Percentiles rank a stretch among this genome's conserved stretches.
phyloP scores from a whole-genome alignment of 1,139 yeast species.

The Martiniozyma asiatica region DNA sequence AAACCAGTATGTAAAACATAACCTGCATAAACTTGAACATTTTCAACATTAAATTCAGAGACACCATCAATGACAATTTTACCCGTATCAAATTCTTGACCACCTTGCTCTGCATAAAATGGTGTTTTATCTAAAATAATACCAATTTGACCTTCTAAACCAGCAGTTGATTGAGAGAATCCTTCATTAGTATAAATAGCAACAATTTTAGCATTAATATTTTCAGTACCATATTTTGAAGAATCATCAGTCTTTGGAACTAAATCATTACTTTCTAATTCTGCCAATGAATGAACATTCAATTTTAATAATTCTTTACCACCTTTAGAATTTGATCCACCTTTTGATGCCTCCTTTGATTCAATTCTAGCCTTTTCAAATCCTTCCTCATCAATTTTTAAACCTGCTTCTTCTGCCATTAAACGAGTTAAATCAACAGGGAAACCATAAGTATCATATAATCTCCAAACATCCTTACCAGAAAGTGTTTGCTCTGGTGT shows the following conservation, averaged over 20 bases:
- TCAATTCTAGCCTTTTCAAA: slow-evolving; percentile 83
- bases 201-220: slow-evolving; percentile 49
- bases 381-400: slow-evolving; percentile 81
- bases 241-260: slow-evolving; percentile 78
- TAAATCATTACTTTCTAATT: slow-evolving; percentile 41
- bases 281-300: slow-evolving; percentile 81
- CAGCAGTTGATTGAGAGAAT: slow-evolving; percentile 37
- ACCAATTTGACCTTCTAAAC: slow-evolving; percentile 48
- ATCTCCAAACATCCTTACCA: slow-evolving; percentile 96
- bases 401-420: slow-evolving; percentile 98
- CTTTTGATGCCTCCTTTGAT: slow-evolving; percentile 91
- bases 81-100: slow-evolving; percentile 96
- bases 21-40: slow-evolving; percentile 89
- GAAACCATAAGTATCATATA: slow-evolving; percentile 98
- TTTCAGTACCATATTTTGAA: slow-evolving; percentile 56
- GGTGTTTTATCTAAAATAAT: slow-evolving; percentile 79
- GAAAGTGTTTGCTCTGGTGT: slow-evolving; percentile 65
- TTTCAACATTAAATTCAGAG: slow-evolving; percentile 78
- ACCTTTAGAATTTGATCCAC: slow-evolving; percentile 41
- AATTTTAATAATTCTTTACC: slow-evolving; percentile 58
- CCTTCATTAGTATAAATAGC: slow-evolving; percentile 50
- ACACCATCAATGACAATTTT: slow-evolving; percentile 78
- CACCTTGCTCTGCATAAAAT: slow-evolving; percentile 98
- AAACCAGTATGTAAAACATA: slow-evolving; percentile 91
- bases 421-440: slow-evolving; percentile 95